These are phyloP conservation scores for Calonectria multiphialidica DNA, from an alignment of 2,329 filamentous ascomycete genomes.

Conservation along the genomic window DNA sequence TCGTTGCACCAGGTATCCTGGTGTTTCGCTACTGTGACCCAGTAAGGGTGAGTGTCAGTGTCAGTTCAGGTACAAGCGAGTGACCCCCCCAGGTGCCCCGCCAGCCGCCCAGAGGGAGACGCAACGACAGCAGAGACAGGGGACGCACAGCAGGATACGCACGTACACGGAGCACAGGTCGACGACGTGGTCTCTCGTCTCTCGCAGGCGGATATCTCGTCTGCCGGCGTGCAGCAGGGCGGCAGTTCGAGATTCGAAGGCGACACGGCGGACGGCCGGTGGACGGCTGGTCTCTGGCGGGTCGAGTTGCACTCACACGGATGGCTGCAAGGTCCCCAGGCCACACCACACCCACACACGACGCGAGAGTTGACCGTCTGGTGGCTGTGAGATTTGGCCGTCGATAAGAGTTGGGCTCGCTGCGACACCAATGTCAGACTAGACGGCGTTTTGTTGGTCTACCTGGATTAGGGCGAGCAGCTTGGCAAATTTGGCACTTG, in stretches of 20 bases:
- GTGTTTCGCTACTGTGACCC: constrained; percentile 40
- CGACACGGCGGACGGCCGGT: not conserved
- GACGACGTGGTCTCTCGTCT: constrained; percentile 20
- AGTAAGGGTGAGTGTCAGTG: constrained; percentile 39
- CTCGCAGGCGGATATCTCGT: not conserved
- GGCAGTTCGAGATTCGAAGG: not conserved
- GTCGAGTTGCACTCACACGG: constrained; percentile 17
- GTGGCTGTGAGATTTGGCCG: not conserved
- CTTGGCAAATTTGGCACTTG: not conserved
- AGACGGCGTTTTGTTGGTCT: not conserved
- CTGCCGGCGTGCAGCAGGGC: not conserved
- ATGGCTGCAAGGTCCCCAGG: constrained; percentile 21
- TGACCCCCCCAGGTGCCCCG: constrained; percentile 31
- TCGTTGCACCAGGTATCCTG: constrained; percentile 40
- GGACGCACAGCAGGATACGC: constrained; percentile 20
- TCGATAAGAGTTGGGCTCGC: not conserved
- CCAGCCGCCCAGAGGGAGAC: constrained; percentile 4
- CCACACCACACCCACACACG: not conserved
- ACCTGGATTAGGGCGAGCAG: not conserved
- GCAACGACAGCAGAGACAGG: constrained; percentile 17
- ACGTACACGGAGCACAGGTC: constrained; percentile 14
- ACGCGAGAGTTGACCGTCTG: not conserved
- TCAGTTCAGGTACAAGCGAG: constrained; percentile 32
- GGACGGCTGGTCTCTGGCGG: not conserved
- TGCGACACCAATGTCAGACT: constrained; percentile 1